These are phyloP conservation scores for Parachlorella kessleri DNA, from an alignment of 139 green algal genomes.

Conservation along the genomic window DNA sequence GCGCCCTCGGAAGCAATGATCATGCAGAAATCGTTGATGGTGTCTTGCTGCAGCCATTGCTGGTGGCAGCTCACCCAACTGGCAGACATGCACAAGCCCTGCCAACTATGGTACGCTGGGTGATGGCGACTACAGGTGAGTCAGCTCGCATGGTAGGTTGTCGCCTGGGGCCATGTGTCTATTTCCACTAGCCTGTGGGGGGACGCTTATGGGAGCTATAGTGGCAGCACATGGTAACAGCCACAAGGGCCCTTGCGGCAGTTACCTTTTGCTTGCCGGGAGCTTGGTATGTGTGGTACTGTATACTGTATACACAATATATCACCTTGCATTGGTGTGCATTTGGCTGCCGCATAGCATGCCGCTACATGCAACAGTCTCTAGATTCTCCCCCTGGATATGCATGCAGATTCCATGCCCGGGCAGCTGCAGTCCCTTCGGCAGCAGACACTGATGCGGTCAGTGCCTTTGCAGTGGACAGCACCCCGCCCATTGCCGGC, in stretches of 20 bases:
- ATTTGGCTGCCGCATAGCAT: too few relatives aligned
- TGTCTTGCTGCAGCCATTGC: too few relatives aligned
- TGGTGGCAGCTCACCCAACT: neutral
- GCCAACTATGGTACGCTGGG: neutral
- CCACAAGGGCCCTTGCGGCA: neutral
- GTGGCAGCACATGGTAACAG: neutral
- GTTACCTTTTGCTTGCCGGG: neutral
- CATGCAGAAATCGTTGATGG: too few relatives aligned
- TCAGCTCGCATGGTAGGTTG: too few relatives aligned
- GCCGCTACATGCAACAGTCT: neutral
- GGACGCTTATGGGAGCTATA: too few relatives aligned
- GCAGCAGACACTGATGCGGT: neutral
- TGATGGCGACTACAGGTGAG: neutral
- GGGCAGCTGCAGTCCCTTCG: neutral
- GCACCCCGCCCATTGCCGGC: constrained; percentile 14
- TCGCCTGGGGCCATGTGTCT: too few relatives aligned
- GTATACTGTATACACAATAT: neutral
- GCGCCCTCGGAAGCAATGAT: too few relatives aligned
- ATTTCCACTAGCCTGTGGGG: too few relatives aligned
- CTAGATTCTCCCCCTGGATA: constrained; percentile 1
- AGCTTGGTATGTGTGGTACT: neutral
- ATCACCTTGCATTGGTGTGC: too few relatives aligned
- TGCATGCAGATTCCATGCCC: constrained; percentile 15
- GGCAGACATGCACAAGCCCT: constrained; percentile 20
- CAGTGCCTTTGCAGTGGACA: constrained; percentile 34